Base-by-base conservation (phyloP, 2,329 filamentous ascomycete species). In the Ascochyta lentis region DNA sequence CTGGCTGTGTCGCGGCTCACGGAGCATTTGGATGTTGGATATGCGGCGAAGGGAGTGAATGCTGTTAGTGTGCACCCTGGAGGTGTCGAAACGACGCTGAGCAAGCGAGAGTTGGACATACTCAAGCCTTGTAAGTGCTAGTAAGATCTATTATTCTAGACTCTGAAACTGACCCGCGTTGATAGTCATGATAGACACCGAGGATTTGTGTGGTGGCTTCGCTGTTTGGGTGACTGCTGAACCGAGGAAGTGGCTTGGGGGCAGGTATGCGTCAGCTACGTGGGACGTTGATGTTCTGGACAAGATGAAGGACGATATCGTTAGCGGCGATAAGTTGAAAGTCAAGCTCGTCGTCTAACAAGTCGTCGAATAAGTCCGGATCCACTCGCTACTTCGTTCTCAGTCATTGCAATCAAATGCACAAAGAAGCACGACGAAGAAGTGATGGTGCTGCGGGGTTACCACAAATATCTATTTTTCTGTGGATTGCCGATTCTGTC, bases 1-100 rank as follows among this genome's bases (percentile, higher is more conserved):
- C 70, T 84, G 33, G 83, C 82, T 1, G 58, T 83, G 22, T 61
- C 79, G 12, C 73, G 81, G 8, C 74, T 86, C 38, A 80, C 78
- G 0, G 82, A 86, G 62, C 80, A 78, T 58, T 57, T 83, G 9
- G 71, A 76, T 40, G 70, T 67, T 0, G 84, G 84, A 43, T 69
- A 72, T 52, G 56, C 40, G 0, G 54, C 34, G 1, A 43, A 67
- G 44, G 68, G 71, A 4, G 55, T 73, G 1, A 57, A 56, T 24
- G 63, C 58, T 9, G 50, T 65, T 12, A 53, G 44, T 22, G 40
- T 73, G 15, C 64, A 74, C 51, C 71, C 71, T 1, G 71, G 71
- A 3, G 66, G 63, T 33, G 64, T 74, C n/a, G 31, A 26, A 31
- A 72, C 71, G 29, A 53, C 65, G 39, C 8, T 59, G 46, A 44